Base-by-base conservation (phyloP, 2,329 filamentous ascomycete genomes). In the Beauveria scarabaeidicola region DNA sequence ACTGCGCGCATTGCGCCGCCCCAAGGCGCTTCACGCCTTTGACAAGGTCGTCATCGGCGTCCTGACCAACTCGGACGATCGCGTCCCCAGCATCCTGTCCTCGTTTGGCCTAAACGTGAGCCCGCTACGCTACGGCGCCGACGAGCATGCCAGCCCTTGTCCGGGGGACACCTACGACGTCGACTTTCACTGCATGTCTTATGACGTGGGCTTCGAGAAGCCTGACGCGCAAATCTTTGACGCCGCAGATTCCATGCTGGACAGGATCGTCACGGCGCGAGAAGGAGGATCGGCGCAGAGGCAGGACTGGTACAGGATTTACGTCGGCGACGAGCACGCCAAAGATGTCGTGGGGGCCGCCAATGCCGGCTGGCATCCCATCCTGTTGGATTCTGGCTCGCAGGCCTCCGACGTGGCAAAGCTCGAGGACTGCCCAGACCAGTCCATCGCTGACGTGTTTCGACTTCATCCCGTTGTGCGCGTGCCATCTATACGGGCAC, bases 21-120 rank as follows among this genome's bases (percentile, higher is more conserved):
- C 57, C 43, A 63, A 57, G 9, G 19, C 61, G 3, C 41, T 40
- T 7, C 48, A 55, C 6, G 43, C 32, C 9, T 77, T 75, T 66
- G 64, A 71, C 15, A 69, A 67, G 13, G 73, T 78, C 5, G 70
- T 83, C 1, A 71, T 84, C 5, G 84, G 83, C 27, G 73, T 87
- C 6, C 76, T 87, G 54, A 83, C 83, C 11, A 87, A 87, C 66
- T 86, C 83, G 0, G 84, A 88, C 64, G 77, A 82, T 66, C 75
- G 84, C n/a, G 80, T 86, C 0, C 76, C 78, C 0, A 69, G 69
- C 27, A 76, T 87, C 23, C 69, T 87, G 4, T 69, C 74, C 0
- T 81, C 81, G 0, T 70, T 86, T 5, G 81, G 80, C 1, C 64
- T 87, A 29, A 68, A 66, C 2, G 72, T 85, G 2, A 75, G 73